A percentile compares a stretch with the other conserved stretches of the same genome.
Evolutionary conservation across 495 filamentous ascomycete genomes (phyloP).

Genomic region (Bathelium albidoporum): DNA sequence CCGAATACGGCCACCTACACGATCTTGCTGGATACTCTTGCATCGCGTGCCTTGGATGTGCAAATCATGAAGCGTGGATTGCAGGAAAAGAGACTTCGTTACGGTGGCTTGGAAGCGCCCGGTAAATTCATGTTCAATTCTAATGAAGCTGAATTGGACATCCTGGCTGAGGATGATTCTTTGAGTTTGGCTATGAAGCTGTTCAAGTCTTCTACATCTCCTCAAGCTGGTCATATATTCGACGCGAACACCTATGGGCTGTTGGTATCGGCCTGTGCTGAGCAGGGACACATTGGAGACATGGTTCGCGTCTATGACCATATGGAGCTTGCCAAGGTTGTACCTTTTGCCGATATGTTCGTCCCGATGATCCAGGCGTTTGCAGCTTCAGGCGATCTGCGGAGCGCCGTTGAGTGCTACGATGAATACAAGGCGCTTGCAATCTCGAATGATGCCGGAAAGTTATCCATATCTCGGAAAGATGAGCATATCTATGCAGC

Average conservation of each 20-base stretch:
- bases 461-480: constrained; percentile 57
- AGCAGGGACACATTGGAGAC: constrained; percentile 62
- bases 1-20: constrained; percentile 81
- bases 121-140: constrained; percentile 86
- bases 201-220: constrained; percentile 42
- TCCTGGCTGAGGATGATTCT: constrained; percentile 76
- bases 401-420: constrained; percentile 88
- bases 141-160: constrained; percentile 68
- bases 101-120: constrained; percentile 74
- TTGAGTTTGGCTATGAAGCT: constrained; percentile 72
- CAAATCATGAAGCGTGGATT: constrained; percentile 55
- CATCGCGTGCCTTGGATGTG: constrained; percentile 65
- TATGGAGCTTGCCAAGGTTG: constrained; percentile 67
- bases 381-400: constrained; percentile 64
- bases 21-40: constrained; percentile 70
- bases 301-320: constrained; percentile 85
- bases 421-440: constrained; percentile 83
- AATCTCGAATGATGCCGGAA: constrained; percentile 66
- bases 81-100: constrained; percentile 66
- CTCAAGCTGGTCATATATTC: background rate
- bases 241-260: constrained; percentile 56
- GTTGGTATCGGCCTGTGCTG: constrained; percentile 76
- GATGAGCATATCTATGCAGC: constrained; percentile 82
- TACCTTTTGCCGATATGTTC: constrained; percentile 70
- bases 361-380: constrained; percentile 89